Evolutionary conservation across 1,284 basidiomycete genomes (phyloP).

Genomic region (Boletus mariae): DNA sequence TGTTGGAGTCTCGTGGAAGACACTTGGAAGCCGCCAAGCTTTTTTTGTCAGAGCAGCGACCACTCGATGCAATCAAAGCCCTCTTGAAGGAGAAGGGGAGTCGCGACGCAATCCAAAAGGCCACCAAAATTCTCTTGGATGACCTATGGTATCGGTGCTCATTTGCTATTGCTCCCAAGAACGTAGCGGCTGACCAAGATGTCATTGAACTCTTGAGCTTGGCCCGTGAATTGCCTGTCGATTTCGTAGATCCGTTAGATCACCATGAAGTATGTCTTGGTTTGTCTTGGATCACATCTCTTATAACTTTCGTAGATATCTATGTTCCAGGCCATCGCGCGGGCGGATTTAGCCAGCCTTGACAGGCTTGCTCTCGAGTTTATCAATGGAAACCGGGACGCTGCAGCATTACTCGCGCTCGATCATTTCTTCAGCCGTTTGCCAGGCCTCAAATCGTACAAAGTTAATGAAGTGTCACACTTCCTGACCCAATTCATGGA

Average conservation of each 20-base stretch:
- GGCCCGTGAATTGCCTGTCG: slow-evolving; percentile 14
- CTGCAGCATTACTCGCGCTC: slow-evolving; percentile 24
- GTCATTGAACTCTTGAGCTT: slow-evolving; percentile 17
- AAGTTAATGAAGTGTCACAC: slow-evolving; percentile 26
- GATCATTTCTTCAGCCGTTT: slow-evolving; percentile 26
- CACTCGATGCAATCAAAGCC: slow-evolving; percentile 45
- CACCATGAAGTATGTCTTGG: slow-evolving; percentile 13
- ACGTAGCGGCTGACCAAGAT: slow-evolving; percentile 7
- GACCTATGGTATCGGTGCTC: slow-evolving; percentile 26
- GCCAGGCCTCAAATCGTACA: too few relatives aligned
- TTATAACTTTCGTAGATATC: slow-evolving; percentile 14
- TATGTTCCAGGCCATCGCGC: slow-evolving; percentile 26
- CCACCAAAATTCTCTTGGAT: slow-evolving; percentile 26
- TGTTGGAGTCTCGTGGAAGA: slow-evolving; percentile 47
- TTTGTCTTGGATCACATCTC: not conserved
- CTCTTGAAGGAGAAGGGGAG: slow-evolving; percentile 39
- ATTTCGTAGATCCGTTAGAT: slow-evolving; percentile 16
- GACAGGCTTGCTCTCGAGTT: slow-evolving; percentile 14
- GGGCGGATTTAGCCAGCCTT: slow-evolving; percentile 10
- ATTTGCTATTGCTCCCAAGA: slow-evolving; percentile 17
- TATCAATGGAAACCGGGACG: not conserved
- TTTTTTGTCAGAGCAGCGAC: slow-evolving; percentile 47
- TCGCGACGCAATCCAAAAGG: slow-evolving; percentile 32
- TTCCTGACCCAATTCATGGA: slow-evolving; percentile 35
- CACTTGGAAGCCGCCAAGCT: slow-evolving; percentile 54